Base-by-base conservation (phyloP, 1,284 basidiomycete genomes). In the Thecaphora frezii region DNA sequence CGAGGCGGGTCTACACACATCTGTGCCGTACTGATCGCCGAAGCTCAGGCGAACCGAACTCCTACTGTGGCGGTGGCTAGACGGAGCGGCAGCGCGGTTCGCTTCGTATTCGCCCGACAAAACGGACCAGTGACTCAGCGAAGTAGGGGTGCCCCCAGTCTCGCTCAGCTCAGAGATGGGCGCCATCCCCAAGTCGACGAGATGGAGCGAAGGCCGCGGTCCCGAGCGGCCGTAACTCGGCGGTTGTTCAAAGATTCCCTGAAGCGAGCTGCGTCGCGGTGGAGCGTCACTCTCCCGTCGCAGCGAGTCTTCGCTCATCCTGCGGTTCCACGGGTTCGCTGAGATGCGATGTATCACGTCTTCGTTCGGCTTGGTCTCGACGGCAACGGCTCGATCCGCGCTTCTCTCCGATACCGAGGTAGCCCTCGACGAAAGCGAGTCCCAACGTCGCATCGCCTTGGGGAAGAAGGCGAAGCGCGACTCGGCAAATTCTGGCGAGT, bases 81-180 rank as follows among this genome's bases (percentile, higher is more conserved):
- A 5, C 1, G 43, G 26, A 1, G 50, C 26, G 44, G 54, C 57
- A 1, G 44, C 58, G 3, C 56, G 61, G 38, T 52, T 58, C 56
- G 51, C 51, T n/a, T 64, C 53, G 3, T 49, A 16, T 5, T 64
- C 61, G 3, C 46, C 49, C 7, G 33, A 36, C 9, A 46, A 43
- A 3, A 46, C 48, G 28, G 46, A 37, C 1, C 39, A 36, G 13
- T 40, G n/a, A 9, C 48, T 25, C 8, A 37, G 44, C 19, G 57
- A 65, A 1, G 53, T 44, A 2, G 62, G 62, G 8, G 57, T 65
- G 18, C 33, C 33, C 3, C 62, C 62, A 37, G 51, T 30, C 48
- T 65, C 62, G 46, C 57, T 65, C 39, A 56, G 53, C 41, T 65
- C 62, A 14, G 57, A 59, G 45, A 65, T 65, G 21, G 62, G 54